Conservation (phyloP, 352 stramenopile species). For the Phytophthora agathidicida region DNA sequence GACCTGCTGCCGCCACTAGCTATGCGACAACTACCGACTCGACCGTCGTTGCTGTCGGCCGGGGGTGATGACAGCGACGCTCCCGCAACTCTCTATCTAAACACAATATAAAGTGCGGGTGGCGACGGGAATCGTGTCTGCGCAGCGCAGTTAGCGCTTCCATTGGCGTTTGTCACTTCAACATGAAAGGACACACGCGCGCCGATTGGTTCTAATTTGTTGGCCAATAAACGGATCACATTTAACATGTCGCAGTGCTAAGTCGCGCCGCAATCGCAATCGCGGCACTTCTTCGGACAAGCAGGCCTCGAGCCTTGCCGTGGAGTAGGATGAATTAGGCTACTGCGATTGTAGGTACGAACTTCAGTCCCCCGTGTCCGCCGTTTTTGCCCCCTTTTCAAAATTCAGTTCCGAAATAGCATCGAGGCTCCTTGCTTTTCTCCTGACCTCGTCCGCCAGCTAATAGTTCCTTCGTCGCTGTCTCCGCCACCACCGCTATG, state of each 20-base stretch:
- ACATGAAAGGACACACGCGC: constrained; percentile 2
- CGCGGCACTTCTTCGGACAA: constrained; percentile 20
- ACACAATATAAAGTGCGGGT: constrained; percentile 20
- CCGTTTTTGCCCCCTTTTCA: constrained; percentile 5
- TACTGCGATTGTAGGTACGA: constrained; percentile 3
- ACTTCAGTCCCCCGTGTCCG: constrained; percentile 5
- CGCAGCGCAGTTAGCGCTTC: no score
- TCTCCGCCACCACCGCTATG: constrained; percentile 12
- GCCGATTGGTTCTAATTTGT: constrained; percentile 16
- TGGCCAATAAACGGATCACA: constrained; percentile 7
- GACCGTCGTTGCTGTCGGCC: constrained; percentile 9
- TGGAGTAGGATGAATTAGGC: constrained; percentile 7
- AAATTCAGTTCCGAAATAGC: constrained; percentile 25
- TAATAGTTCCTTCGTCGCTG: neutral
- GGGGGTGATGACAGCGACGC: constrained; percentile 5
- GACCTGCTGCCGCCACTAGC: neutral
- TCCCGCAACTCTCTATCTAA: constrained; percentile 10
- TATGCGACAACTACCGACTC: neutral
- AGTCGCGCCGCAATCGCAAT: constrained; percentile 16
- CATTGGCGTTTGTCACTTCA: constrained; percentile 17
- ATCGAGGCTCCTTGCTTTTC: neutral
- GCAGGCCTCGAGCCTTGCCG: no score
- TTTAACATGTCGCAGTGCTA: constrained; percentile 17
- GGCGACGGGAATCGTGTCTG: neutral
- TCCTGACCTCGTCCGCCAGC: neutral